Base-by-base conservation (phyloP, 1,284 basidiomycete species). In the Megacollybia platyphylla region DNA sequence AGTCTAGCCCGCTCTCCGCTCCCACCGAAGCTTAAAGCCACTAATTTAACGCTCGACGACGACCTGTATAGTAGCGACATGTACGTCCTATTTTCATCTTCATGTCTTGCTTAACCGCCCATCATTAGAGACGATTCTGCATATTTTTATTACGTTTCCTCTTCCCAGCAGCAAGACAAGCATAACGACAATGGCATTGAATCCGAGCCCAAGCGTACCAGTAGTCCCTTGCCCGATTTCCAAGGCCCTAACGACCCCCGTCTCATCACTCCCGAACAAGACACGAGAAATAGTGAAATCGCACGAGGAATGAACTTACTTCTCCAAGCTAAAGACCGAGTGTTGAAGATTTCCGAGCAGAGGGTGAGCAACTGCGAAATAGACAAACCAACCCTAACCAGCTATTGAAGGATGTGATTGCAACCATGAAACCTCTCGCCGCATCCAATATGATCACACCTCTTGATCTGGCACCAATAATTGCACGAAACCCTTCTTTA, bases 261-360 rank as follows among this genome's bases (percentile, higher is more conserved):
- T 24, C 52, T 57, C 24, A 52, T 59, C 43, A 56, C 54, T 9
- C 50, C 56, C 36, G 63, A 64, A 34, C 56, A 59, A 43, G 64
- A 67, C 44, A 52, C 53, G 45, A 53, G 57, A 37, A 62, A 66
- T 32, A 60, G 62, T 43, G 52, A 56, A 8, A 52, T 64, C 24
- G 54, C 65, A 9, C 70, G 72, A 43, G 80, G 71, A 15, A 74
- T 82, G 68, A 69, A 69, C 42, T 68, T 85, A 18, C 63, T 86
- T 30, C 64, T 85, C 11, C 68, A 70, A 36, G 79, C 79, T 36
- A 73, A 80, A 45, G 71, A 76, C 46, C 75, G 83, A 43, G 79
- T 79, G 24, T 68, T 86, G 36, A 76, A 72, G 26, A 68, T 86
- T 37, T 67, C 78, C 30, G 82, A 86, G 62, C 79, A 81, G 64